A percentile compares a stretch with the other conserved stretches of the same genome.
Conservation (phyloP, 2,329 filamentous ascomycete genomes). For the Metarhizium rileyi region DNA sequence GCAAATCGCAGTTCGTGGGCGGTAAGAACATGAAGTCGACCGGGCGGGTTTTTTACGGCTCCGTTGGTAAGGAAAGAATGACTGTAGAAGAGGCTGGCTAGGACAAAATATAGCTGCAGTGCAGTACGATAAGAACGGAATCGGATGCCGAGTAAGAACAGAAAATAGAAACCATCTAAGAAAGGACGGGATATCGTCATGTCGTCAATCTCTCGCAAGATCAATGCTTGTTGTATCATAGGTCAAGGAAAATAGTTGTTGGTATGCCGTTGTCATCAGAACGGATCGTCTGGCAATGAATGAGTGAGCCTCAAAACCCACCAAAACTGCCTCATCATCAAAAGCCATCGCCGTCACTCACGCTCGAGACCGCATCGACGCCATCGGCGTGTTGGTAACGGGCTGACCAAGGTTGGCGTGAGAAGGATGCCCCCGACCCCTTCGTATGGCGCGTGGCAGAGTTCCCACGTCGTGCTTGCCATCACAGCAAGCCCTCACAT, state of each 20-base stretch:
- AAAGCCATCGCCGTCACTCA: constrained; percentile 10
- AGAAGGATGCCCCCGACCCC: constrained; percentile 29
- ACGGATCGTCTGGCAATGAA: background rate
- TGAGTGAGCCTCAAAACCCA: background rate
- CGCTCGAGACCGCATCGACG: constrained; percentile 25
- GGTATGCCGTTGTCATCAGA: background rate
- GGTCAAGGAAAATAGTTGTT: background rate
- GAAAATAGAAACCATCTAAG: background rate
- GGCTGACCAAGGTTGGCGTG: constrained; percentile 28
- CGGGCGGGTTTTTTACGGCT: background rate
- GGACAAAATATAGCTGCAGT: background rate
- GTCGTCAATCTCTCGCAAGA: constrained; percentile 3
- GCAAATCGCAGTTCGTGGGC: background rate
- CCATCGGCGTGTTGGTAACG: constrained; percentile 24
- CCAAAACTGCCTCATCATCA: background rate
- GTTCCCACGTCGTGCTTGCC: constrained; percentile 75
- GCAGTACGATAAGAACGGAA: background rate
- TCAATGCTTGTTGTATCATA: background rate
- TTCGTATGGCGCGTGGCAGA: constrained; percentile 38
- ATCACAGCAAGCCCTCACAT: constrained; percentile 95
- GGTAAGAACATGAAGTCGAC: background rate
- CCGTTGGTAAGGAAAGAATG: background rate
- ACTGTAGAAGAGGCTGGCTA: background rate
- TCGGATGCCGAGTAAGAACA: background rate
- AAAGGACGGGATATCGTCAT: constrained; percentile 4